These are phyloP conservation scores for Diplotaxis tenuifolia DNA, from an alignment of 345 rosid genomes.

Conservation along the genomic window DNA sequence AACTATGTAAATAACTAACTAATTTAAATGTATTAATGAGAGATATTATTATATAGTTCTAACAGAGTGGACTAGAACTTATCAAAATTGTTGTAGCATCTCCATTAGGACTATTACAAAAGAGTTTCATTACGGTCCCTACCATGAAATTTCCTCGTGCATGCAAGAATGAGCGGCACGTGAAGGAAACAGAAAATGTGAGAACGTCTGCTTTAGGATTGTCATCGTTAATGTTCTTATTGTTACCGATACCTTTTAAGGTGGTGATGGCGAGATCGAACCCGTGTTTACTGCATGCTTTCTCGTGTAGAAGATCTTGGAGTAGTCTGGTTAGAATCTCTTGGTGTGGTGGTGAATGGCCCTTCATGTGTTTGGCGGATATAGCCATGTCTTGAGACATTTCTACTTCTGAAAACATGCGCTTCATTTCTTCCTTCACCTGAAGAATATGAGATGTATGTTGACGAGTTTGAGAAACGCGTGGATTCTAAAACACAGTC, in stretches of 20 bases:
- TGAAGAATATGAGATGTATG: too few species aligned
- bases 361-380: constrained; percentile 18
- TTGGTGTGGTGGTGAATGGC: not conserved
- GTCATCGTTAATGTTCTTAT: not conserved
- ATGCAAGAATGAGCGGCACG: constrained; percentile 39
- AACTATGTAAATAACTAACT: too few species aligned
- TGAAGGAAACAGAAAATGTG: constrained; percentile 30
- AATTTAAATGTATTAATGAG: too few species aligned
- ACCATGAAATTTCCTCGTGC: constrained; percentile 28
- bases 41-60: too few species aligned
- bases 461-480: too few species aligned
- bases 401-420: constrained; percentile 38
- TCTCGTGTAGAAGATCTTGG: constrained; percentile 19
- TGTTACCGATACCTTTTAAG: constrained; percentile 25
- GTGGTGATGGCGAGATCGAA: constrained; percentile 30
- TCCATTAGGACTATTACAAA: constrained; percentile 4
- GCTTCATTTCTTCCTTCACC: constrained; percentile 20
- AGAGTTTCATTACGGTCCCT: constrained; percentile 16
- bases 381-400: constrained; percentile 22
- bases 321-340: constrained; percentile 21
- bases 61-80: constrained; percentile 25
- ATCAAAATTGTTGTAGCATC: constrained; percentile 5
- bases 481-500: too few species aligned
- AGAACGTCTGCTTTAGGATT: not conserved
- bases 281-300: constrained; percentile 30